Percentiles rank a stretch among this genome's conserved stretches.
These are phyloP conservation scores for Auriscalpium vulgare DNA, from an alignment of 768 basidiomycete genomes.

Conservation along the genomic window DNA sequence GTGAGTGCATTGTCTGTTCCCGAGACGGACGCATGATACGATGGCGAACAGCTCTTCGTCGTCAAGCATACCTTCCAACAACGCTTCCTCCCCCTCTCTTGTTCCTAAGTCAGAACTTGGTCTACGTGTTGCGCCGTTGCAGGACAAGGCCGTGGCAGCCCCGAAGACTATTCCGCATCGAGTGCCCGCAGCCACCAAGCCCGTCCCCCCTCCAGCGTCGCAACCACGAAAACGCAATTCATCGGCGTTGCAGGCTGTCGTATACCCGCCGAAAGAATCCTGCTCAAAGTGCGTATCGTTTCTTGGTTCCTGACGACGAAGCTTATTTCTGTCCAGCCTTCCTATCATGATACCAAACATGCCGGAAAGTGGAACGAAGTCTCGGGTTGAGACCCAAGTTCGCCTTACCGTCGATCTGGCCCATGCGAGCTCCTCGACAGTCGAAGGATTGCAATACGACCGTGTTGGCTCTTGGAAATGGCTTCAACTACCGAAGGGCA, in stretches of 20 bases:
- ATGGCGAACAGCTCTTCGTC: constrained; percentile 5
- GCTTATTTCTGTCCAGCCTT: constrained; percentile 37
- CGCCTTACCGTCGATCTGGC: constrained; percentile 77
- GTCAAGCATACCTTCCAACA: constrained; percentile 1
- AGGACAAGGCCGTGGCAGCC: neutral
- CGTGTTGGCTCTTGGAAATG: constrained; percentile 88
- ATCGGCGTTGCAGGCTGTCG: constrained; percentile 48
- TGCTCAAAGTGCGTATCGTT: constrained; percentile 56
- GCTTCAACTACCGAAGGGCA: constrained; percentile 72
- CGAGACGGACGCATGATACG: constrained; percentile 1
- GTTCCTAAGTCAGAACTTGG: neutral
- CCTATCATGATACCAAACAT: constrained; percentile 80
- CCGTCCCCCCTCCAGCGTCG: constrained; percentile 59
- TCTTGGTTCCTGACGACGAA: neutral
- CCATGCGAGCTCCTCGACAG: constrained; percentile 50
- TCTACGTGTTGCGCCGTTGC: neutral
- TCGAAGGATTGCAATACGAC: constrained; percentile 60
- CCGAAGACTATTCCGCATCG: constrained; percentile 12
- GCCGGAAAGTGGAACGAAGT: constrained; percentile 78
- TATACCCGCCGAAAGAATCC: constrained; percentile 63
- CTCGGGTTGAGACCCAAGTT: constrained; percentile 92
- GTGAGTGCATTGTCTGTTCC: constrained; percentile 32
- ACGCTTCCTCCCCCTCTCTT: constrained; percentile 2
- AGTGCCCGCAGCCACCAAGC: constrained; percentile 43
- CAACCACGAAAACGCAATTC: constrained; percentile 49